These are phyloP conservation scores for Xerocomus spinulosus DNA, from an alignment of 768 basidiomycete species.

Conservation along the genomic window DNA sequence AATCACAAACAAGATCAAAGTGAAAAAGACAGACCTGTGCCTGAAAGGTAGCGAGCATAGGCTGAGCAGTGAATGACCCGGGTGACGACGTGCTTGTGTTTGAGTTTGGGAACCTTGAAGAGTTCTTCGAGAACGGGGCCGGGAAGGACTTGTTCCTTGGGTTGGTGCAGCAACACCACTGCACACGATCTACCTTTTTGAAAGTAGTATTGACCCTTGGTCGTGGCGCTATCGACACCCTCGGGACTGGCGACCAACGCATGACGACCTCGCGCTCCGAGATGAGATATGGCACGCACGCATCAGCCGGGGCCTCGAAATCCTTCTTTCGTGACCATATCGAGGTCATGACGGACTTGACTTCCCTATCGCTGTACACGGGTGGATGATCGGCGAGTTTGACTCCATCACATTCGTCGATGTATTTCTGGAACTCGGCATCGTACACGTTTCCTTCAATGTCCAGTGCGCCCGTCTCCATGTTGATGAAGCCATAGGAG, in stretches of 20 bases:
- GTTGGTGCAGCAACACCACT: slow-evolving; percentile 21
- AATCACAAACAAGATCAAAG: neutral
- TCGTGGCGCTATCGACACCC: slow-evolving; percentile 21
- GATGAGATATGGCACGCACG: slow-evolving; percentile 4
- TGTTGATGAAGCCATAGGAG: slow-evolving; percentile 28
- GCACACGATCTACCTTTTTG: slow-evolving; percentile 17
- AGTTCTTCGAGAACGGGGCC: slow-evolving; percentile 19
- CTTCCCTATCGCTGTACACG: neutral
- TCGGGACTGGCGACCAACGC: neutral
- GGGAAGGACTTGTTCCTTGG: slow-evolving; percentile 6
- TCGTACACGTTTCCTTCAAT: slow-evolving; percentile 26
- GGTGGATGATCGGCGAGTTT: slow-evolving; percentile 20
- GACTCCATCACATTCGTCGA: slow-evolving; percentile 18
- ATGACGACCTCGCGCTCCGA: neutral
- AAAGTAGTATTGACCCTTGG: slow-evolving; percentile 27
- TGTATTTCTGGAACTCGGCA: slow-evolving; percentile 7
- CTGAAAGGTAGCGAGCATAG: slow-evolving; percentile 17
- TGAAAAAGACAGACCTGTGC: slow-evolving; percentile 4
- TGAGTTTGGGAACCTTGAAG: slow-evolving; percentile 16
- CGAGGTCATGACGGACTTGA: slow-evolving; percentile 1
- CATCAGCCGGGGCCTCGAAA: slow-evolving; percentile 6
- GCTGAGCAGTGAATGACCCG: slow-evolving; percentile 22
- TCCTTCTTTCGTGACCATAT: slow-evolving; percentile 11
- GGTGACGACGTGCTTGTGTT: slow-evolving; percentile 24
- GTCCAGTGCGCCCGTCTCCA: slow-evolving; percentile 24